Percentiles rank a stretch among this genome's conserved stretches.
phyloP scores from a whole-genome alignment of 257 asterid species.

The Plantago elongata region DNA sequence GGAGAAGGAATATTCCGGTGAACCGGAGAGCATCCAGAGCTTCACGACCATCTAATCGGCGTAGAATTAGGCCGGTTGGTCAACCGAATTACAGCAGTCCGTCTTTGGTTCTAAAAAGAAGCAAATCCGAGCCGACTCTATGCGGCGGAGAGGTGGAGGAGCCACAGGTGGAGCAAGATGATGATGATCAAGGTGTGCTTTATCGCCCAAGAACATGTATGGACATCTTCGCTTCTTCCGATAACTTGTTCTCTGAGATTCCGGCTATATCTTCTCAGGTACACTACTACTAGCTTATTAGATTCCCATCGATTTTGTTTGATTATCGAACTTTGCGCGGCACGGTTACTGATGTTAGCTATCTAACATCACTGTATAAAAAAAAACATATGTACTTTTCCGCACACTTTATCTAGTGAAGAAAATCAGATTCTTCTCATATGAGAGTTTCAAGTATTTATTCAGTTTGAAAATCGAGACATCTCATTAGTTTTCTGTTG shows the following conservation, averaged over 20 bases:
- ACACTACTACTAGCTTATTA: too few relatives aligned
- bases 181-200: conserved; percentile 24
- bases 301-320: neutral
- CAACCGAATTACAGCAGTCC: conserved; percentile 12
- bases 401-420: too few relatives aligned
- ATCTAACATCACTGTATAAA: too few relatives aligned
- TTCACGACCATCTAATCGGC: conserved; percentile 15
- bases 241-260: conserved; percentile 16
- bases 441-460: neutral
- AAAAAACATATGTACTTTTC: too few relatives aligned
- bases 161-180: conserved; percentile 7
- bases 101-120: conserved; percentile 25
- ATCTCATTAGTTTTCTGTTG: too few relatives aligned
- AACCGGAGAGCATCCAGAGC: conserved; percentile 28
- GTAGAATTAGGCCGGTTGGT: conserved; percentile 9
- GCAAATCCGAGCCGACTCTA: conserved; percentile 46
- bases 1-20: conserved; percentile 34
- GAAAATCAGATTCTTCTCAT: neutral
- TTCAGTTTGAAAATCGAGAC: too few relatives aligned
- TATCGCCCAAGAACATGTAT: conserved; percentile 44
- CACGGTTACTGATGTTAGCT: too few relatives aligned
- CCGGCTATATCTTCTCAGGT: conserved; percentile 33
- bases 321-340: neutral
- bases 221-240: conserved; percentile 37
- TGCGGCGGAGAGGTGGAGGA: conserved; percentile 3